These are phyloP conservation scores for Wallacemonas rigidus DNA, from an alignment of 208 protist genomes.

Conservation along the genomic window DNA sequence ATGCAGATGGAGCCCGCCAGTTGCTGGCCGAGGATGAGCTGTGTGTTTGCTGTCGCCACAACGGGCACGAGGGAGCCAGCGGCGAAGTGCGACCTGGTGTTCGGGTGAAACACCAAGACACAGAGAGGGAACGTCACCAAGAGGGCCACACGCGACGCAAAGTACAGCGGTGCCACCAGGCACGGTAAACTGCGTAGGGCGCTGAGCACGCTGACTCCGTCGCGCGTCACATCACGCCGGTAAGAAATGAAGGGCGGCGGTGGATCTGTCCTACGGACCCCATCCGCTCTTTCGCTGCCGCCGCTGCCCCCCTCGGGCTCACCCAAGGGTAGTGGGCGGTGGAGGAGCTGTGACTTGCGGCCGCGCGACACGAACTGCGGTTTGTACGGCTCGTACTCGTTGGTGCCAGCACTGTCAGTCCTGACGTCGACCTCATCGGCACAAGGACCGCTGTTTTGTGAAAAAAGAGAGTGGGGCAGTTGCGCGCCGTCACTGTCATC, in stretches of 20 bases:
- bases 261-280: slow-evolving; percentile 1
- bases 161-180: slow-evolving; percentile 30
- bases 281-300: neutral
- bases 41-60: slow-evolving; percentile 32
- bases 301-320: slow-evolving; percentile 17
- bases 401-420: neutral
- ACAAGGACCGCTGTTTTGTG: neutral
- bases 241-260: slow-evolving; percentile 25
- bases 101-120: slow-evolving; percentile 25
- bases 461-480: neutral
- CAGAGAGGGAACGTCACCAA: slow-evolving; percentile 34
- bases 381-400: slow-evolving; percentile 1
- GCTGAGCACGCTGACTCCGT: slow-evolving; percentile 27
- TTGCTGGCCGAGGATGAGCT: slow-evolving; percentile 49
- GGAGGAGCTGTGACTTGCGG: slow-evolving; percentile 8
- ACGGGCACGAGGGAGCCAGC: slow-evolving; percentile 28
- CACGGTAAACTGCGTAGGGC: slow-evolving; percentile 21
- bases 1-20: slow-evolving; percentile 25
- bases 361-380: slow-evolving; percentile 7
- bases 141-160: slow-evolving; percentile 26
- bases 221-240: slow-evolving; percentile 24
- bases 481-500: neutral
- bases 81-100: slow-evolving; percentile 25
- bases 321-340: neutral
- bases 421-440: neutral